Evolutionary conservation across 1,139 yeast species (phyloP).

Genomic region (Zhuliangozyma parablackwelliae): DNA sequence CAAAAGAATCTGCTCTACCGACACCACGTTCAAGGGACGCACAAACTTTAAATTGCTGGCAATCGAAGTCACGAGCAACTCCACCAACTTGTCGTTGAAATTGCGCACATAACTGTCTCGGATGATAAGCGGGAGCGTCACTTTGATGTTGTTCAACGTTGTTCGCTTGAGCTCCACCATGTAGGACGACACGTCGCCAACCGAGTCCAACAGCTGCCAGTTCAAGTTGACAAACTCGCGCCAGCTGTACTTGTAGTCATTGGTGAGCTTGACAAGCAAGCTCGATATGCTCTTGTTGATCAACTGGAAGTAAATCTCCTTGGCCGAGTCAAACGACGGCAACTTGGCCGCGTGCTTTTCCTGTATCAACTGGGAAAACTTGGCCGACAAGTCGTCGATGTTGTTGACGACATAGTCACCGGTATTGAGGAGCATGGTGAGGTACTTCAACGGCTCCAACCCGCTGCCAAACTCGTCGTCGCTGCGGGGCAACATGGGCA

Average conservation of each 20-base stretch:
- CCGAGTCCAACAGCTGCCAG: slow-evolving; percentile 63
- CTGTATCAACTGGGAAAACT: slow-evolving; percentile 46
- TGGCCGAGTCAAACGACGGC: slow-evolving; percentile 49
- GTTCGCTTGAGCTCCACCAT: slow-evolving; percentile 53
- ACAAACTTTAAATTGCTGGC: slow-evolving; percentile 52
- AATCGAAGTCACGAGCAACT: slow-evolving; percentile 55
- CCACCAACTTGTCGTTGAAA: slow-evolving; percentile 74
- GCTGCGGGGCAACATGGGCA: slow-evolving; percentile 51
- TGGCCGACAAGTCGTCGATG: slow-evolving; percentile 69
- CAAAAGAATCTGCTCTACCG: slow-evolving; percentile 76
- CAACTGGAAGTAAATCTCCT: slow-evolving; percentile 53
- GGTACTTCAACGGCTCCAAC: slow-evolving; percentile 58
- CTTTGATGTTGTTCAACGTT: slow-evolving; percentile 40
- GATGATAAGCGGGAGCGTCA: slow-evolving; percentile 57
- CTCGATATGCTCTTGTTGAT: slow-evolving; percentile 57
- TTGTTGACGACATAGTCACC: slow-evolving; percentile 86
- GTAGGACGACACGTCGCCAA: slow-evolving; percentile 69
- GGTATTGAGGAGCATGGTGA: slow-evolving; percentile 76
- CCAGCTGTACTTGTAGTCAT: slow-evolving; percentile 71
- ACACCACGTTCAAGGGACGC: slow-evolving; percentile 62
- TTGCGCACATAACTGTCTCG: slow-evolving; percentile 70
- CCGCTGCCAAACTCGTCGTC: slow-evolving; percentile 15
- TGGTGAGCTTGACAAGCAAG: slow-evolving; percentile 54
- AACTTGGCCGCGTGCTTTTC: slow-evolving; percentile 27
- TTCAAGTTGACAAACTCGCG: slow-evolving; percentile 78